Evolutionary conservation across 2,329 filamentous ascomycete species (phyloP).

Genomic region (Fusarium sp.): DNA sequence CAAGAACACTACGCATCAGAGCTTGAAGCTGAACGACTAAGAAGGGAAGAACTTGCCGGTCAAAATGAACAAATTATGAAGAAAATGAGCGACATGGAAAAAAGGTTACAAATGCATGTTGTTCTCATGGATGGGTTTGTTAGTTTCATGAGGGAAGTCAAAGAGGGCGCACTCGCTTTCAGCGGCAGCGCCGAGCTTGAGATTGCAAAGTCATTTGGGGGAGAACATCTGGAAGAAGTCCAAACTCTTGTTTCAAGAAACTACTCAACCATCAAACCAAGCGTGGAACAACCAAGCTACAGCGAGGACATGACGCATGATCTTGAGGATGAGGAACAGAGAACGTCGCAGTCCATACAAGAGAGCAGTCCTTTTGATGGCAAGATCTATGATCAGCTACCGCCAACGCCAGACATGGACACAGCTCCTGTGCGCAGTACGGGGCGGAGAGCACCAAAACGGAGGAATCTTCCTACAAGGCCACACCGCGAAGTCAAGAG

Average conservation of each 20-base stretch:
- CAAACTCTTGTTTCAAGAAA: not conserved
- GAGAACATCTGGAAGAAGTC: slow-evolving; percentile 11
- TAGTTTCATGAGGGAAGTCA: slow-evolving; percentile 38
- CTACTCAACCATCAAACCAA: not conserved
- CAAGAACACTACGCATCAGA: slow-evolving; percentile 43
- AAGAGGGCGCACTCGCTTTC: slow-evolving; percentile 13
- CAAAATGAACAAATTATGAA: slow-evolving; percentile 16
- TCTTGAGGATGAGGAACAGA: not conserved
- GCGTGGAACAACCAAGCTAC: not conserved
- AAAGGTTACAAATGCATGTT: slow-evolving; percentile 36
- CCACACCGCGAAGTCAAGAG: not conserved
- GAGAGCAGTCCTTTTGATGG: not conserved
- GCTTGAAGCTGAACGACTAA: slow-evolving; percentile 31
- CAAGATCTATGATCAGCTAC: slow-evolving; percentile 21
- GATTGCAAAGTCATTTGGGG: slow-evolving; percentile 30
- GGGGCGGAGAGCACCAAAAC: slow-evolving; percentile 21
- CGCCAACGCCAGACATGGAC: slow-evolving; percentile 23
- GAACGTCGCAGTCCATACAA: not conserved
- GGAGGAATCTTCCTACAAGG: slow-evolving; percentile 1
- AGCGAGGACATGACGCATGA: not conserved
- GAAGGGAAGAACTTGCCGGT: not conserved
- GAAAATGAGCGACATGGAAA: slow-evolving; percentile 29
- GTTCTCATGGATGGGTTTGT: slow-evolving; percentile 44
- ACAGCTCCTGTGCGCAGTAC: slow-evolving; percentile 34
- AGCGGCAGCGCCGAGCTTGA: not conserved